Base-by-base conservation (phyloP, 2,329 filamentous ascomycete species). In the Trichoderma gracile region DNA sequence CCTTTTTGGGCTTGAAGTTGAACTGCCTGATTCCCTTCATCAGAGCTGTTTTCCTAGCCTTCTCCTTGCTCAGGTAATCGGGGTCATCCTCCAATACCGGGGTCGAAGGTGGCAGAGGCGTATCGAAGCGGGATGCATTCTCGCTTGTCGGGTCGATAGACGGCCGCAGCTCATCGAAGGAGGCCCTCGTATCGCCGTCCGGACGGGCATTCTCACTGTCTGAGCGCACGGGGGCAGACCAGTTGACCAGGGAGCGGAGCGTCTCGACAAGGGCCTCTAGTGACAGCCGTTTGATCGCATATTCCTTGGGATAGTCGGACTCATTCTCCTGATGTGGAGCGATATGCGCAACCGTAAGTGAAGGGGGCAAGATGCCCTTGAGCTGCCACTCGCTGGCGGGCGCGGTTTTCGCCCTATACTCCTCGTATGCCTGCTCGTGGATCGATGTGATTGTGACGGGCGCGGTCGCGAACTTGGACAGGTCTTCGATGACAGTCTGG, bases 1-100 rank as follows among this genome's bases (percentile, higher is more conserved):
- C 96, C 65, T 90, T 87, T 77, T 99, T 99, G 0, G 96, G 93
- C 76, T 99, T 99, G 81, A 94, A 97, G 75, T 99, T 99, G 83
- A 99, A 99, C 67, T 92, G 90, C 56, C 89, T 87, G 62, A 97
- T 90, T 2, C 91, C 94, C 71, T 96, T 95, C 59, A 89, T 91
- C 66, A 98, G 79, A 0, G 95, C 95, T 7, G 92, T 98, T 79
- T 99, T 99, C 67, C 90, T 86, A 66, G 93, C 91, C 78, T 98
- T 98, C 63, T 93, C 92, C 76, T 90, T 96, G 73, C 98, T 95
- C n/a, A 99, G 81, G 71, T 97, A 90, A 67, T 88, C 92, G 0
- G 94, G 94, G 72, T 99, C 95, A 73, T 99, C 96, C 64, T 97
- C 93, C 3, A 87, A 78, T 2, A 88, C 79, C 21, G 87, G 90